Conservation (phyloP, 495 filamentous ascomycete genomes). For the Bathelium albidoporum region DNA sequence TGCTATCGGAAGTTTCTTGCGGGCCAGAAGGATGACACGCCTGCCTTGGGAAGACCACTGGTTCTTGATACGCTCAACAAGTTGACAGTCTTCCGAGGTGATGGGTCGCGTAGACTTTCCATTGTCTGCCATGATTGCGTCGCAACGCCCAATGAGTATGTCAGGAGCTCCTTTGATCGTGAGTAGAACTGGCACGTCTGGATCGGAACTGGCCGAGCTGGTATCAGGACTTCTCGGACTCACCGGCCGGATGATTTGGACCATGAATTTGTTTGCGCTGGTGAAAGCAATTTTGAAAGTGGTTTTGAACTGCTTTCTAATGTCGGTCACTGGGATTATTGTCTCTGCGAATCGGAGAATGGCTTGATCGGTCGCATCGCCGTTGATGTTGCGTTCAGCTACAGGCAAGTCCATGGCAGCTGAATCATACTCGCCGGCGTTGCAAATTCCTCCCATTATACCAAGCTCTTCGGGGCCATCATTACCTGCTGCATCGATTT, state of each 20-base stretch:
- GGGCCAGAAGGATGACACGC: conserved; percentile 55
- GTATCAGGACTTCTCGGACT: not conserved
- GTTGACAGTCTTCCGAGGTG: conserved; percentile 25
- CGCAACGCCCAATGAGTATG: conserved; percentile 48
- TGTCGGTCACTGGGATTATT: conserved; percentile 39
- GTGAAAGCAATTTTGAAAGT: conserved; percentile 64
- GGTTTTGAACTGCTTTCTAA: conserved; percentile 43
- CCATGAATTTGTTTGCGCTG: conserved; percentile 71
- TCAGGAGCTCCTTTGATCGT: conserved; percentile 59
- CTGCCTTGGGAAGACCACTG: conserved; percentile 53
- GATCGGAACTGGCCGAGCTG: conserved; percentile 18
- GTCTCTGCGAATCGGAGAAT: conserved; percentile 56
- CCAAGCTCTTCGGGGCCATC: conserved; percentile 15
- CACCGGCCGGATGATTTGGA: conserved; percentile 21
- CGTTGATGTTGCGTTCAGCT: conserved; percentile 48
- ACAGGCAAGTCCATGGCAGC: conserved; percentile 43
- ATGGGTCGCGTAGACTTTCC: conserved; percentile 37
- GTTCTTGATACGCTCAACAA: conserved; percentile 47
- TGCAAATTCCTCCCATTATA: conserved; percentile 50
- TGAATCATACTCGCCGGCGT: conserved; percentile 59
- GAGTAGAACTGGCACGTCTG: conserved; percentile 27
- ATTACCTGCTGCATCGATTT: conserved; percentile 7
- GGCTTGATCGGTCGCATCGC: conserved; percentile 65
- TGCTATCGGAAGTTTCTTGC: conserved; percentile 36
- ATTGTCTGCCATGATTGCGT: conserved; percentile 37